These are phyloP conservation scores for Rhizoctonia solani DNA, from an alignment of 1,284 basidiomycete species.

Conservation along the genomic window DNA sequence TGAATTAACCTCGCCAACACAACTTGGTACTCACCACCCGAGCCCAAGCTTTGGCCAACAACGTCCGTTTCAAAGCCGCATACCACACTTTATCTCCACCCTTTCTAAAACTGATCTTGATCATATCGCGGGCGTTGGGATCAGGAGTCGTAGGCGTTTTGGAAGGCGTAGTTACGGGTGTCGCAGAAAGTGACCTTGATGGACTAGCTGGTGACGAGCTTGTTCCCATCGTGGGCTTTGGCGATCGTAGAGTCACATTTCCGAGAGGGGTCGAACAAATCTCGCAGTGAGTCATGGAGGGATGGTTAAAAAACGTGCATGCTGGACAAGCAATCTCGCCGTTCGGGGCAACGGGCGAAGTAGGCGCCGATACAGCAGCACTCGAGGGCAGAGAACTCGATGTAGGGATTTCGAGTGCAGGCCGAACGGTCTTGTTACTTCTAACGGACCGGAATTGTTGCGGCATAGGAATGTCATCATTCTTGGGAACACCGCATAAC, in stretches of 20 bases:
- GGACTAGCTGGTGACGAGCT: conserved; percentile 42
- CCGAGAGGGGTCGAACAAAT: conserved; percentile 78
- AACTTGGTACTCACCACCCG: conserved; percentile 52
- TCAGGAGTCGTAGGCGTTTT: conserved; percentile 62
- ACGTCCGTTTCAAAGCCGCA: conserved; percentile 70
- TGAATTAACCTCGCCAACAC: conserved; percentile 20
- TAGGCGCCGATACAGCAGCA: not conserved
- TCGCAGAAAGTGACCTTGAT: conserved; percentile 39
- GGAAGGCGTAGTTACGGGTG: conserved; percentile 51
- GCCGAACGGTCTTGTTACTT: conserved; percentile 34
- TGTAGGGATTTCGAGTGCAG: conserved; percentile 39
- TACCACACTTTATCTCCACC: conserved; percentile 91
- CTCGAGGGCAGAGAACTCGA: conserved; percentile 30
- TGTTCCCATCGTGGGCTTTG: conserved; percentile 36
- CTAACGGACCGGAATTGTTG: conserved; percentile 40
- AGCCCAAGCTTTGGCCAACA: conserved; percentile 82
- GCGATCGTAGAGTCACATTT: conserved; percentile 18
- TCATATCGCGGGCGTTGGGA: conserved; percentile 52
- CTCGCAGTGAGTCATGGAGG: conserved; percentile 77
- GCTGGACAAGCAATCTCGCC: conserved; percentile 68
- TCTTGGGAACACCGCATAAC: conserved; percentile 58
- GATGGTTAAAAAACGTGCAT: conserved; percentile 93
- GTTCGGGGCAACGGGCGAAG: conserved; percentile 27
- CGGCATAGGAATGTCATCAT: conserved; percentile 42
- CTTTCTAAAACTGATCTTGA: conserved; percentile 86